A percentile compares a stretch with the other conserved stretches of the same genome.
Evolutionary conservation across 169 alveolate genomes (phyloP).

Genomic region (Cystoisospora suis): DNA sequence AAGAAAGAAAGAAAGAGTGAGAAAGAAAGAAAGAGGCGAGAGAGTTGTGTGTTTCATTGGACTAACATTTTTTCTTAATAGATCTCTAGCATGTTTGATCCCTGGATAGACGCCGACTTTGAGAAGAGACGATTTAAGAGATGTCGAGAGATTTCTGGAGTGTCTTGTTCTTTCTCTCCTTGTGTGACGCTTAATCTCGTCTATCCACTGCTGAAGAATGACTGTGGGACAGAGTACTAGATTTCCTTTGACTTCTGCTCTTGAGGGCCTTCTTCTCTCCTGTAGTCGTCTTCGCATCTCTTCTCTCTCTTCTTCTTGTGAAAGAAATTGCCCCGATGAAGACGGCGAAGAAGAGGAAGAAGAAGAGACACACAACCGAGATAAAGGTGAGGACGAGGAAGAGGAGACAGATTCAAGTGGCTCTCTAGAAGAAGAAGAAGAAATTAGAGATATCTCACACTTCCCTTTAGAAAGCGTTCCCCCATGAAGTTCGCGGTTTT

Average conservation of each 20-base stretch:
- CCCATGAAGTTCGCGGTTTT: neutral
- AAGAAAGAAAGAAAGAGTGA: neutral
- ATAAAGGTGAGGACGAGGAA: neutral
- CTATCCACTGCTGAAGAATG: conserved; percentile 66
- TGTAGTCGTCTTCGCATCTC: neutral
- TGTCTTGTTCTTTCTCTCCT: neutral
- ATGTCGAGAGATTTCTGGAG: too few relatives aligned
- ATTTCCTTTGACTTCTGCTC: conserved; percentile 43
- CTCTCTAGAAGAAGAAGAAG: too few relatives aligned
- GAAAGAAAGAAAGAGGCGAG: neutral
- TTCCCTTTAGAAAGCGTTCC: neutral
- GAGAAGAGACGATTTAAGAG: too few relatives aligned
- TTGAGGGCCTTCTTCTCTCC: neutral
- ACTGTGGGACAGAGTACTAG: conserved; percentile 67
- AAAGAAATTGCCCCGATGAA: too few relatives aligned
- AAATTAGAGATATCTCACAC: too few relatives aligned
- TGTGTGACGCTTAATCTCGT: conserved; percentile 57
- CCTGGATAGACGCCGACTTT: conserved; percentile 39
- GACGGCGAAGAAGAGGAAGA: too few relatives aligned
- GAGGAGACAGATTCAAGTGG: too few relatives aligned
- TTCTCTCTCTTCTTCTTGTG: too few relatives aligned
- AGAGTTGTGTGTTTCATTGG: neutral
- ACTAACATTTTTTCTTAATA: conserved; percentile 14
- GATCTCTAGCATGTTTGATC: conserved; percentile 44
- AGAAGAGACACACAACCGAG: neutral